Evolutionary conservation across 768 basidiomycete species (phyloP).

Genomic region (Pleurotus pulmonarius): DNA sequence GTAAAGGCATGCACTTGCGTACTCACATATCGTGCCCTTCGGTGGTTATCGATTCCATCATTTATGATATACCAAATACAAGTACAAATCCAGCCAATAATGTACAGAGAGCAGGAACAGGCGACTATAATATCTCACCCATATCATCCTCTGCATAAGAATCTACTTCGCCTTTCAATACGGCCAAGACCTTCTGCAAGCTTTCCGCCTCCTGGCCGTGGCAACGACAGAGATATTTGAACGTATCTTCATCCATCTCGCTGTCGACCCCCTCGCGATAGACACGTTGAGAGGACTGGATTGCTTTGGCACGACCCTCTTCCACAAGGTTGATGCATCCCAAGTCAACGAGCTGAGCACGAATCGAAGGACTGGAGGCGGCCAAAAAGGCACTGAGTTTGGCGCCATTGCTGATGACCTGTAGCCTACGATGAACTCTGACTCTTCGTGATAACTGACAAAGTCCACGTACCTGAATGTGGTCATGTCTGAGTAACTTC

Average conservation of each 20-base stretch:
- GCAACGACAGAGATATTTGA: not conserved
- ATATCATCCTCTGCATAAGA: not conserved
- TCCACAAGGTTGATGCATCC: not conserved
- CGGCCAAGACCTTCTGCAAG: not conserved
- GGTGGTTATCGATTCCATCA: too few species aligned
- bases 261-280: not conserved
- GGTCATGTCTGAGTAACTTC: constrained; percentile 10
- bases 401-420: not conserved
- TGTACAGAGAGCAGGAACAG: too few species aligned
- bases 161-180: not conserved
- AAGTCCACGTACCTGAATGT: constrained; percentile 14
- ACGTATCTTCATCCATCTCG: constrained; percentile 1
- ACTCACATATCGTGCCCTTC: too few species aligned
- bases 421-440: not conserved
- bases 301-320: not conserved
- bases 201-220: not conserved
- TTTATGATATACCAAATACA: too few species aligned
- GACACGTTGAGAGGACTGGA: not conserved
- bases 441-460: not conserved
- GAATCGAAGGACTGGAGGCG: not conserved
- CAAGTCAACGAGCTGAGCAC: not conserved
- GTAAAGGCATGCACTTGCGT: too few species aligned
- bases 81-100: too few species aligned
- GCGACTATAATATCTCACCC: not conserved
- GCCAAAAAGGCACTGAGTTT: not conserved